Base-by-base conservation (phyloP, 495 filamentous ascomycete genomes). In the Echria macrotheca region DNA sequence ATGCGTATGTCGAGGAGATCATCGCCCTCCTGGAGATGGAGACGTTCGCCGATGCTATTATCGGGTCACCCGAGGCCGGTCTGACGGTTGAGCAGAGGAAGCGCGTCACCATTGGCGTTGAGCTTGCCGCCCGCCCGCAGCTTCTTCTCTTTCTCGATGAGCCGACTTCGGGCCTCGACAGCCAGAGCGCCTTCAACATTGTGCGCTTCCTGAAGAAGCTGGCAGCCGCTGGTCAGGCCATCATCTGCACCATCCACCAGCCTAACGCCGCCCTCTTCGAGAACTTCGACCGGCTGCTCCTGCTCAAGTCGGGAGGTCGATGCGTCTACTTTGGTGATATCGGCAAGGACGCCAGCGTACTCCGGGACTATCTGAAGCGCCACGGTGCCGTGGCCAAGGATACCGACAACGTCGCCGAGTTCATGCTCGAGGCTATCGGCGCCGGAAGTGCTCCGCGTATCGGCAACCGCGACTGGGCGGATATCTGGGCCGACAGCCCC, bases 201-300 rank as follows among this genome's bases (percentile, higher is more conserved):
- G 81, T 95, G 11, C 82, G 86, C 38, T 95, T 95, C 74, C 66
- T 95, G 42, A 83, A 83, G 40, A 95, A 94, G 69, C 76, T 95
- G 8, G 83, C 89, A 1, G 80, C 77, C 1, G 81, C 83, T 31
- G 91, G 91, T 1, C 89, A 95, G 57, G 89, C 91, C 14, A 87
- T 96, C 60, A 78, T 95, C 1, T 89, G 86, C 66, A 96, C 91
- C 0, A 96, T 95, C 54, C 91, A 96, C 64, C 91, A 96, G 55
- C 91, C 91, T 12, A 86, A 86, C 58, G 81, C 86, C 3, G 84
- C 86, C 0, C 74, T 96, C 0, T 95, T 96, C 54, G 83, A 93
- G 59, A 84, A 86, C 54, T 88, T 76, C 57, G 86, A 91, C 58
- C 76, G 78, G 7, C 66, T 91, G 1, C 67, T 91, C 3, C 69